Percentiles rank a stretch among this genome's conserved stretches.
These are phyloP conservation scores for Aspergillus carlsbadensis DNA, from an alignment of 495 filamentous ascomycete species.

Conservation along the genomic window DNA sequence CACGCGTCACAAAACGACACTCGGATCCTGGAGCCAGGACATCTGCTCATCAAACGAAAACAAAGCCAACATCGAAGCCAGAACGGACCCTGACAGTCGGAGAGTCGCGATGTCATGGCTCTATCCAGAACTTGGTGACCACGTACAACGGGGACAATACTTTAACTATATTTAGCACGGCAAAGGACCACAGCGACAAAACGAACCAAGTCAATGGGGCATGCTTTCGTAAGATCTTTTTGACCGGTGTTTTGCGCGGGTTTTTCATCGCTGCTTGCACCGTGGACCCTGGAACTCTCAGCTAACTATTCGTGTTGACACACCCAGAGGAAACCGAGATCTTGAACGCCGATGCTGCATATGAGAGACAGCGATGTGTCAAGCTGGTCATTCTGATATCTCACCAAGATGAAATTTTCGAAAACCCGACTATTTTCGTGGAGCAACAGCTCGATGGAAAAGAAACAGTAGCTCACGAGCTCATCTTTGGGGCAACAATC, in stretches of 20 bases:
- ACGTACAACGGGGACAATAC: neutral
- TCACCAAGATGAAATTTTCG: constrained; percentile 7
- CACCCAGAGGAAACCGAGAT: constrained; percentile 10
- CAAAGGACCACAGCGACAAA: constrained; percentile 8
- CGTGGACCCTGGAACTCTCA: no score
- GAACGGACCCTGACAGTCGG: constrained; percentile 2
- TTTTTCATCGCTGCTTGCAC: neutral
- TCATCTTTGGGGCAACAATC: constrained; percentile 9
- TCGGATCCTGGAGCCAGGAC: neutral
- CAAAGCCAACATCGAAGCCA: neutral
- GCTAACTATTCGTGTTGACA: no score
- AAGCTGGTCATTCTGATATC: constrained; percentile 15
- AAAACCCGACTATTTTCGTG: constrained; percentile 14
- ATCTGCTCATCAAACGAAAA: neutral
- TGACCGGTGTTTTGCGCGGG: constrained; percentile 7
- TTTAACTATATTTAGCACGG: constrained; percentile 16
- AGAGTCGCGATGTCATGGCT: constrained; percentile 7
- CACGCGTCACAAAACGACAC: neutral
- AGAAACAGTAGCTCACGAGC: constrained; percentile 8
- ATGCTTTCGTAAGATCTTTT: constrained; percentile 17
- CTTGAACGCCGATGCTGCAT: constrained; percentile 3
- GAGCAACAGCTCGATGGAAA: constrained; percentile 10
- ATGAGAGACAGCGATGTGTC: constrained; percentile 2
- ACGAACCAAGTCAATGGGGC: constrained; percentile 10
- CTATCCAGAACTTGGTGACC: constrained; percentile 7